These are phyloP conservation scores for Amphichorda felina DNA, from an alignment of 2,329 filamentous ascomycete genomes.

Conservation along the genomic window DNA sequence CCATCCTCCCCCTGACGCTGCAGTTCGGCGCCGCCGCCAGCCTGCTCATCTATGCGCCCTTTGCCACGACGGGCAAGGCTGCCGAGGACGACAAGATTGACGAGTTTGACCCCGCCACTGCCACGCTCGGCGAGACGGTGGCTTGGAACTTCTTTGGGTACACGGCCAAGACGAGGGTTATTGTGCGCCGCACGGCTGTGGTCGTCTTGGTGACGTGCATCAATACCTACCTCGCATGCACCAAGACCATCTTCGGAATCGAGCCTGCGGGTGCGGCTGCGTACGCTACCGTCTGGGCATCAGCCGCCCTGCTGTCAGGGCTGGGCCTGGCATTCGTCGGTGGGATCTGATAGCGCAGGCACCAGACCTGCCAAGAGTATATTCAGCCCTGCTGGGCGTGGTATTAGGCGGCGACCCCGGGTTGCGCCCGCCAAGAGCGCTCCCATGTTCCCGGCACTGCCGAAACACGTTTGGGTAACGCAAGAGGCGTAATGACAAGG, in stretches of 20 bases:
- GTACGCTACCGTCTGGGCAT: conserved; percentile 68
- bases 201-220: conserved; percentile 44
- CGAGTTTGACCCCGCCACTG: conserved; percentile 51
- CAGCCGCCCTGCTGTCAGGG: conserved; percentile 49
- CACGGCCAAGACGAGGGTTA: conserved; percentile 46
- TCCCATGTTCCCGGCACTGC: too few relatives aligned
- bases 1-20: conserved; percentile 46
- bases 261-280: conserved; percentile 56
- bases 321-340: conserved; percentile 38
- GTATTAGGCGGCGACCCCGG: too few relatives aligned
- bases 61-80: conserved; percentile 39
- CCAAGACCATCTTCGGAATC: conserved; percentile 56
- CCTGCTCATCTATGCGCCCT: conserved; percentile 66
- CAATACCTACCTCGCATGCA: conserved; percentile 52
- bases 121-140: conserved; percentile 58
- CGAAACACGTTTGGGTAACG: too few relatives aligned
- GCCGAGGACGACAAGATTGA: conserved; percentile 33
- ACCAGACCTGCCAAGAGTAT: too few relatives aligned
- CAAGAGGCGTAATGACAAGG: too few relatives aligned
- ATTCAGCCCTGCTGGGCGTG: background rate
- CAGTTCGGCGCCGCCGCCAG: conserved; percentile 58
- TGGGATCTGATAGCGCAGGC: conserved; percentile 23
- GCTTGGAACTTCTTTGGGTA: conserved; percentile 63
- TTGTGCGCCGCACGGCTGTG: conserved; percentile 51
- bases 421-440: too few relatives aligned